phyloP scores from a whole-genome alignment of 768 basidiomycete species.

The Suillus decipiens region DNA sequence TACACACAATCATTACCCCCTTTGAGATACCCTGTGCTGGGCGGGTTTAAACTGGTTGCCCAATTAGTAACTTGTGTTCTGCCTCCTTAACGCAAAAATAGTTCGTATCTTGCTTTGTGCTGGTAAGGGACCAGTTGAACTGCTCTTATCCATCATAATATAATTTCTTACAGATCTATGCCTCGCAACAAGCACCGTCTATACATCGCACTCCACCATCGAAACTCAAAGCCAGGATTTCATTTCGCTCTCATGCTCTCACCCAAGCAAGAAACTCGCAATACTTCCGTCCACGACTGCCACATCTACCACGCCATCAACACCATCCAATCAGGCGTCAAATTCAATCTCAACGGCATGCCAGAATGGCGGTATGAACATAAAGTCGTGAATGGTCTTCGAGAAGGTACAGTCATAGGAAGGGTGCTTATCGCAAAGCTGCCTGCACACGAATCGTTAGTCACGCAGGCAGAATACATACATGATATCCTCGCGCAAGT shows the following conservation, averaged over 20 bases:
- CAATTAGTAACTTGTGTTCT: too few species aligned
- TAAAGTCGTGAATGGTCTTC: neutral
- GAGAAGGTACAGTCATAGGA: slow-evolving; percentile 1
- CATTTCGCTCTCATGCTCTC: slow-evolving; percentile 1
- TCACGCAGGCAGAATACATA: neutral
- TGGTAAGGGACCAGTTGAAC: neutral
- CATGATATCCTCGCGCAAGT: neutral
- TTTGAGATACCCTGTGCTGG: neutral
- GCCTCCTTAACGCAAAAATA: too few species aligned
- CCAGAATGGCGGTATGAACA: neutral
- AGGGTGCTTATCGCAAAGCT: neutral
- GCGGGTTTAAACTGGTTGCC: too few species aligned
- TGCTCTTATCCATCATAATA: neutral
- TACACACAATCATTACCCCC: neutral
- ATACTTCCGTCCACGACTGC: neutral
- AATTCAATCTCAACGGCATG: slow-evolving; percentile 5
- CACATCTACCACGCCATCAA: neutral
- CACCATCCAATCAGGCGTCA: neutral
- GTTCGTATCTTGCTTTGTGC: neutral
- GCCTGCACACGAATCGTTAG: neutral
- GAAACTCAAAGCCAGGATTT: neutral
- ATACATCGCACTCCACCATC: neutral
- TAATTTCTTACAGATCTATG: neutral
- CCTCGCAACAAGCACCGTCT: neutral
- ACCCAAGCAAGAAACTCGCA: neutral